phyloP scores from a whole-genome alignment of 257 asterid species.

The Solanum etuberosum region DNA sequence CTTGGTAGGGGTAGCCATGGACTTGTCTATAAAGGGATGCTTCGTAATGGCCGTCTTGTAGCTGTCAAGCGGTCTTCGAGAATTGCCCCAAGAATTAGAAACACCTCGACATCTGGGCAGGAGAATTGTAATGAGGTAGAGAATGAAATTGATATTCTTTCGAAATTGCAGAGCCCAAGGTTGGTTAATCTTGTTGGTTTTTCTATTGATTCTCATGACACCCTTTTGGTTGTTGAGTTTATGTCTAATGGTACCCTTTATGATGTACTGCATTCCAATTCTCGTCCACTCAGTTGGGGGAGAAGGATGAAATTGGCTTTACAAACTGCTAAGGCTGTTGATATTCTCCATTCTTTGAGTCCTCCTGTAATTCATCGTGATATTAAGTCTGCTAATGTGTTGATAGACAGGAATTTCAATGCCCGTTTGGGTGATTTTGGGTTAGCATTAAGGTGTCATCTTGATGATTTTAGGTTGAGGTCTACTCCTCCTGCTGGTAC shows the following conservation, averaged over 20 bases:
- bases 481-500: slow-evolving; percentile 94
- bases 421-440: slow-evolving; percentile 89
- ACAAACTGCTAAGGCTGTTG: slow-evolving; percentile 67
- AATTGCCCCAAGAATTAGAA: slow-evolving; percentile 6
- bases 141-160: slow-evolving; percentile 62
- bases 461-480: slow-evolving; percentile 46
- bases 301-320: slow-evolving; percentile 59
- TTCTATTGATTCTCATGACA: slow-evolving; percentile 31
- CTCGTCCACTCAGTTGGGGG: slow-evolving; percentile 67
- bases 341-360: slow-evolving; percentile 41
- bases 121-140: slow-evolving; percentile 55
- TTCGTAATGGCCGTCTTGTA: slow-evolving; percentile 56
- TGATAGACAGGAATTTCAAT: slow-evolving; percentile 57
- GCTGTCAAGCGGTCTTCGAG: slow-evolving; percentile 71
- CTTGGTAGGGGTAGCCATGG: slow-evolving; percentile 87
- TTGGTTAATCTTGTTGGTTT: slow-evolving; percentile 76
- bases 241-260: slow-evolving; percentile 81
- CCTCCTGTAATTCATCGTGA: slow-evolving; percentile 82
- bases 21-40: slow-evolving; percentile 66
- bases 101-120: slow-evolving; percentile 17
- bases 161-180: slow-evolving; percentile 52
- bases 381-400: slow-evolving; percentile 70
- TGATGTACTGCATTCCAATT: slow-evolving; percentile 51
- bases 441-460: slow-evolving; percentile 55
- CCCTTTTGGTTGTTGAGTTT: slow-evolving; percentile 71